Conservation (phyloP, 75 land plant genomes). For the Gnetum montanum region DNA sequence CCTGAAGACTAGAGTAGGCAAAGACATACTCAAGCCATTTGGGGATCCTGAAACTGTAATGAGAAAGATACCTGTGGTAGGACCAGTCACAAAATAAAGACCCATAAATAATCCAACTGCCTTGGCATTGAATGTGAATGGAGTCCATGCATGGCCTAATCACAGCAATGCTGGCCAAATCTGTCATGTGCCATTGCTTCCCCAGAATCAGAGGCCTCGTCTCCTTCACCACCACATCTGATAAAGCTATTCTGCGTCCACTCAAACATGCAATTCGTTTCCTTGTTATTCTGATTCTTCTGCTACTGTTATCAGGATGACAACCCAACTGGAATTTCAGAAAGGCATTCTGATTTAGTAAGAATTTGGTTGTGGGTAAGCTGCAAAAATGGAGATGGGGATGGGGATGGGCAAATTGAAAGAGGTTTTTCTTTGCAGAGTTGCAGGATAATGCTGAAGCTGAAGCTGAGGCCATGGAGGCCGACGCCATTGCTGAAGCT, state of each 20-base stretch:
- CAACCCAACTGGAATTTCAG: no score
- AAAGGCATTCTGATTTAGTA: no score
- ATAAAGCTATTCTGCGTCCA: constrained; percentile 30
- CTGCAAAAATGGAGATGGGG: no score
- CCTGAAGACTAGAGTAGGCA: constrained; percentile 71
- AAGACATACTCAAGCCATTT: constrained; percentile 77
- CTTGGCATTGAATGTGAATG: constrained; percentile 56
- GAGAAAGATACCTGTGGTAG: constrained; percentile 68
- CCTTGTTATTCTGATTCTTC: no score
- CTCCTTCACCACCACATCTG: constrained; percentile 49
- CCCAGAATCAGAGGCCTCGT: constrained; percentile 18
- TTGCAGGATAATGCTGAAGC: no score
- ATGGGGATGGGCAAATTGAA: no score
- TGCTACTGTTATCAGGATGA: no score
- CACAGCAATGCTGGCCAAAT: constrained; percentile 36
- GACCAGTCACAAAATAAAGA: constrained; percentile 68
- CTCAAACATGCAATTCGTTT: no score
- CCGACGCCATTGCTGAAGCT: no score
- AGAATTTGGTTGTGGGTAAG: no score
- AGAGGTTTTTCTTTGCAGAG: no score
- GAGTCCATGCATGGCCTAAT: constrained; percentile 55
- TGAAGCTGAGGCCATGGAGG: no score
- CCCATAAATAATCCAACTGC: constrained; percentile 44
- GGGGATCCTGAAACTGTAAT: constrained; percentile 67
- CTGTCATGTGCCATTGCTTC: constrained; percentile 44